Evolutionary conservation across 805 yeast genomes (phyloP), one percentile per base, ranked within the genome.

Genomic region (Metschnikowia kofuensis): DNA sequence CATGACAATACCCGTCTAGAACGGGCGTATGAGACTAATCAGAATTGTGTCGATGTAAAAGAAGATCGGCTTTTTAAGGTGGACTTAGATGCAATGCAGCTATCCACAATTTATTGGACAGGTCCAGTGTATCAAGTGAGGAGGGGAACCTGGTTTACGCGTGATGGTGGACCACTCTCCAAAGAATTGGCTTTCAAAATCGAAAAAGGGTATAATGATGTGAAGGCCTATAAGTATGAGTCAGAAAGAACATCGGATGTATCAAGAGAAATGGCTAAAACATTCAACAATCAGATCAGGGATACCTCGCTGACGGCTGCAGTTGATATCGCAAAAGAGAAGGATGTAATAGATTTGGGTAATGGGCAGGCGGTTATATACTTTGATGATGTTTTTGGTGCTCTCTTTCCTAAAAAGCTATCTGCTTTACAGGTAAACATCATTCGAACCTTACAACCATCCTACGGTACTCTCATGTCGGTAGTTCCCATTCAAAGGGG

Each of bases 101-200:
- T 91, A 58, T 55, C 67, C 3, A 95, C 98, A 0, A 77, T 84
- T 0, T 92, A 83, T 63, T 92, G 97, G 97, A 83, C 81, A 7
- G 97, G 97, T 1, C 94, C 97, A 0, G 68, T 72, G 0, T 92
- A 83, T 61, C 90, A 87, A 51, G 85, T 92, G 1, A 73, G 96
- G 40, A 70, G 97, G 47, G 96, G 96, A 1, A 64, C 82, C 1
- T 92, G 98, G 98, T 89, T 89, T 62, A 68, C 74, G 35, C 62
- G 77, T 9, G 79, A 79, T 44, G 80, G 81, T 0, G 59, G 60
- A 6, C 95, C 95, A 0, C 66, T 89, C 28, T 59, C 73, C 9
- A 69, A 70, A 1, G 65, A 68, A 1, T 49, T 83, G 6, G 72
- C 94, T 0, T 67, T 71, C 0, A 81, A 78, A 48, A 58, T 91